phyloP scores from a whole-genome alignment of 805 yeast genomes.

The Yamadazyma akitaensis region DNA sequence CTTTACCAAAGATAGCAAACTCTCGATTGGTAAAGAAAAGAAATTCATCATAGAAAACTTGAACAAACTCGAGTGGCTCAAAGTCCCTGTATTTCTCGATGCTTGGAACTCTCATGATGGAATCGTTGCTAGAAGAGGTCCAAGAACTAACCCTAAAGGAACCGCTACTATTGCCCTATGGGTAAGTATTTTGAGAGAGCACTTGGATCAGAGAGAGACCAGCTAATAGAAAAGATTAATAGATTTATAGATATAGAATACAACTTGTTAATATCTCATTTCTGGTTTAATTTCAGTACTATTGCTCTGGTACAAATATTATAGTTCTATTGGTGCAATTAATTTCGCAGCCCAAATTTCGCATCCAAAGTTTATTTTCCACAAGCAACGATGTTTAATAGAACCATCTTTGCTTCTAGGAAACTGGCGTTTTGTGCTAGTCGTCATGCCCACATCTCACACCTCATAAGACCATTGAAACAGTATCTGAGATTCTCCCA shows the following conservation, averaged over 20 bases:
- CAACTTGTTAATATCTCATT: not conserved
- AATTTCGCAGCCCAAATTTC: not conserved
- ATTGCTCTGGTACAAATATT: no score
- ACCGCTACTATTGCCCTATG: conserved; percentile 51
- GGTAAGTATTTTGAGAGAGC: conserved; percentile 37
- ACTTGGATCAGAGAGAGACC: conserved; percentile 8
- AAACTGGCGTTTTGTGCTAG: not conserved
- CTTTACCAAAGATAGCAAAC: conserved; percentile 21
- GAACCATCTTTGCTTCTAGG: not conserved
- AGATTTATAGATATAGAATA: not conserved
- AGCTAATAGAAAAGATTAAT: not conserved
- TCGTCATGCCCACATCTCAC: not conserved
- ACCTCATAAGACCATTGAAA: not conserved
- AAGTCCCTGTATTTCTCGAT: conserved; percentile 69
- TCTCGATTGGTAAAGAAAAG: conserved; percentile 38
- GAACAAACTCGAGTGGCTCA: conserved; percentile 69
- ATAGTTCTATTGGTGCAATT: no score
- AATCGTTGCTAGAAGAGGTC: conserved; percentile 74
- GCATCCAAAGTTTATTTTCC: not conserved
- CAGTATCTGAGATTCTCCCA: not conserved
- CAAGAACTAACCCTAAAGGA: conserved; percentile 48
- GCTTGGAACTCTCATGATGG: conserved; percentile 83
- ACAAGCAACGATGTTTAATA: conserved; percentile 1
- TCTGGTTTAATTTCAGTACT: not conserved
- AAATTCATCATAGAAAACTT: conserved; percentile 47